These are phyloP conservation scores for Cyclotella distinguenda DNA, from an alignment of 108 stramenopile species.

Conservation along the genomic window DNA sequence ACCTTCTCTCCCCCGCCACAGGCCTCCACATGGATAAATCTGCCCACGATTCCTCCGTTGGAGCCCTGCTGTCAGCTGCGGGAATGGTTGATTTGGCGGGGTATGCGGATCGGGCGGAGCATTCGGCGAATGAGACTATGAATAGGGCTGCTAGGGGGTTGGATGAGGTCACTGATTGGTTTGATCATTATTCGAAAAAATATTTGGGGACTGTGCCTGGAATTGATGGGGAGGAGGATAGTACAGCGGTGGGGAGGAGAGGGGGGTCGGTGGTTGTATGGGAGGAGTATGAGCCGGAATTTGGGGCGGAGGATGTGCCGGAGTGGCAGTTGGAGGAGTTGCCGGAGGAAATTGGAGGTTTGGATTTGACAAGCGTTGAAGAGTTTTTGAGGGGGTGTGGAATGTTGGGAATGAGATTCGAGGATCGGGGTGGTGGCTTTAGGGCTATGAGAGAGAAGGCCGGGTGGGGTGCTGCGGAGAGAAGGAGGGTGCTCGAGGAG, in stretches of 20 bases:
- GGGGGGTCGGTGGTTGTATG: constrained; percentile 20
- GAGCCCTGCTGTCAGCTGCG: constrained; percentile 20
- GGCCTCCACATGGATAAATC: constrained; percentile 55
- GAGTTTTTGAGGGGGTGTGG: constrained; percentile 36
- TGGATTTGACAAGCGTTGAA: constrained; percentile 44
- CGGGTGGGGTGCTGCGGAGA: not conserved
- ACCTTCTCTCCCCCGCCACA: constrained; percentile 77
- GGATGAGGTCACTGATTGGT: constrained; percentile 45
- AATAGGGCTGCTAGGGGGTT: constrained; percentile 16
- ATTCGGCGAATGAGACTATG: constrained; percentile 14
- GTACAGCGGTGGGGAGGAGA: constrained; percentile 7
- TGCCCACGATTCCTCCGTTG: constrained; percentile 11
- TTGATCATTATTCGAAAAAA: constrained; percentile 49
- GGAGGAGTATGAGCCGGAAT: constrained; percentile 43
- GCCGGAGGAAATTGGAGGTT: constrained; percentile 28
- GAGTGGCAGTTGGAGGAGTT: constrained; percentile 39
- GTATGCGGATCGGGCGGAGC: constrained; percentile 19
- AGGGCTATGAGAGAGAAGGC: constrained; percentile 21
- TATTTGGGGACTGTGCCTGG: constrained; percentile 41
- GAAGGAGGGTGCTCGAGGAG: not conserved
- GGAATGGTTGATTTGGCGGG: constrained; percentile 29
- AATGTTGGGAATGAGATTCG: constrained; percentile 49
- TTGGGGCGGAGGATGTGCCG: constrained; percentile 47
- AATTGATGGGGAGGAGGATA: constrained; percentile 36
- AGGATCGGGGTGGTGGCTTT: constrained; percentile 51